Evolutionary conservation across 208 protist genomes (phyloP), one percentile per base, ranked within the genome.

Genomic region (Endotrypanum monterogeii): DNA sequence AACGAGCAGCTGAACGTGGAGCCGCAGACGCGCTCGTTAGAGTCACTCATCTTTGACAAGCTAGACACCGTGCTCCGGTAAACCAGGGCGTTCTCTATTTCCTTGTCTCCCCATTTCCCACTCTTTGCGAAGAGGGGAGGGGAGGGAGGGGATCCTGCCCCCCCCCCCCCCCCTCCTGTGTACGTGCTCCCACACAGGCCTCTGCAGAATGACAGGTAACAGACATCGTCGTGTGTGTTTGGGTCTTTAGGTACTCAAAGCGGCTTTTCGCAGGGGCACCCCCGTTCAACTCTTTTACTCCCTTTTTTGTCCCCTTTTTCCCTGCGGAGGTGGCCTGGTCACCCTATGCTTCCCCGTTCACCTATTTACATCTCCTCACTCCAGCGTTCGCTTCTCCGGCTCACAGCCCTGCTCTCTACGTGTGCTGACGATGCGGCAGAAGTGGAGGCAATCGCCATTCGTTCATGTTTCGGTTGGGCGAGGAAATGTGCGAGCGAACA

Each of bases 1-100:
- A 88, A 93, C 71, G 86, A 91, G 77, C 88, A 95, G 80, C 89
- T 96, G 69, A 84, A 90, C 48, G 89, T 96, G 57, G 84, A 92
- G 68, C 87, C 88, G 65, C 87, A 91, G 80, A 85, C 85, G 32
- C 88, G 87, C 58, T 86, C 92, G 14, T 85, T 94, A 39, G 88
- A 94, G 74, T 71, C 84, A 25, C 74, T 84, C 73, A 85, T 96
- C 52, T 86, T 87, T 56, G 92, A 96, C 66, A 91, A 92, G 76
- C 75, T 94, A 68, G 90, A 96, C 66, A 74, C 82, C 0, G 84
- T 84, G 3, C 67, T 80, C 39, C 81, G 79, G 14, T 80, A 46
- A 70, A 28, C 46, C 50, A 57, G 23, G 6, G 44, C 3, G 35
- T 25, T 16, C 25, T 16, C 1, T 51, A 11, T 54, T 54, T 44